These are phyloP conservation scores for Mycena polygramma DNA, from an alignment of 768 basidiomycete species.

Conservation along the genomic window DNA sequence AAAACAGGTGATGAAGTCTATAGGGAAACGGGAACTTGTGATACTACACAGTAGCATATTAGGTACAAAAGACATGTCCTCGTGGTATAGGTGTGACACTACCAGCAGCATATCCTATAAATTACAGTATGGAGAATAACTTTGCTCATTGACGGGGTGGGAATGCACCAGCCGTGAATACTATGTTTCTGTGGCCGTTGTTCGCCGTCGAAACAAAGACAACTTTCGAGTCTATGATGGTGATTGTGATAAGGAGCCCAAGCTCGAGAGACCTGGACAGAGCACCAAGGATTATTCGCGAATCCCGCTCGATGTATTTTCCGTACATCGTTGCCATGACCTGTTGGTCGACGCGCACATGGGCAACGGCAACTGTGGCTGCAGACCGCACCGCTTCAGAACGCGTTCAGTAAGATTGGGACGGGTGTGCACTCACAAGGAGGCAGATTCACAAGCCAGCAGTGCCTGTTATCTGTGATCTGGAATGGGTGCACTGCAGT, in stretches of 20 bases:
- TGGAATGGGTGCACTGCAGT: too few species aligned
- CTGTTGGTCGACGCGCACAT: conserved; percentile 52
- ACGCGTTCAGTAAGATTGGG: background rate
- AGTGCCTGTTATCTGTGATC: conserved; percentile 31
- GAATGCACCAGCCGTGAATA: conserved; percentile 26
- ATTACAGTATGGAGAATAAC: too few species aligned
- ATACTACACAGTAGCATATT: too few species aligned
- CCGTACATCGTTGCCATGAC: conserved; percentile 52
- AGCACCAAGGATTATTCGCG: conserved; percentile 52
- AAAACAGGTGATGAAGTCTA: too few species aligned
- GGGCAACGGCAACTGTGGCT: conserved; percentile 48
- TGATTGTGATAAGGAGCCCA: conserved; percentile 51
- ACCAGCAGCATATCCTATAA: too few species aligned
- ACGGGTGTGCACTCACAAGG: conserved; percentile 42
- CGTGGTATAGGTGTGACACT: too few species aligned
- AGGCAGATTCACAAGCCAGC: conserved; percentile 49
- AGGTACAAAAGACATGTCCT: too few species aligned
- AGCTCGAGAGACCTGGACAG: conserved; percentile 57
- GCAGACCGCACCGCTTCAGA: background rate
- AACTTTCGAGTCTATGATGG: background rate
- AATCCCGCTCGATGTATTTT: conserved; percentile 45
- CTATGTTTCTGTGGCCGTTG: conserved; percentile 22
- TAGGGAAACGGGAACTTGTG: too few species aligned
- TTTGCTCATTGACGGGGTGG: too few species aligned
- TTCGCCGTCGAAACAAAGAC: conserved; percentile 30